Percentiles rank a stretch among this genome's conserved stretches.
Conservation (phyloP, 1,139 yeast species). For the Saccharomyces hybrid region DNA sequence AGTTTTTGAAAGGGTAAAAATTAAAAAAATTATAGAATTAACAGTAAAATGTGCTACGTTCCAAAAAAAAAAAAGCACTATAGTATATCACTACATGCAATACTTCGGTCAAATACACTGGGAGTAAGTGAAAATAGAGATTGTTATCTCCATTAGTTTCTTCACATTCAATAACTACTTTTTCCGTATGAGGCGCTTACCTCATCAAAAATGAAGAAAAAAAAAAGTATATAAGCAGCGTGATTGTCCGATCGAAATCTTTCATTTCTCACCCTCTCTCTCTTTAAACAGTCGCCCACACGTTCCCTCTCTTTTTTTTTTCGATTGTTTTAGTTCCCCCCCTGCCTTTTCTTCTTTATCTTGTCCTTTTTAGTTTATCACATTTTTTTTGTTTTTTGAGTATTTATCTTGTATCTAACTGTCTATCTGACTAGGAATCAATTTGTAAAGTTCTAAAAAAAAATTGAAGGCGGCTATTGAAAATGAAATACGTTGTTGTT, state of each 20-base stretch:
- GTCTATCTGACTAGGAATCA: neutral
- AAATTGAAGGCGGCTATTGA: neutral
- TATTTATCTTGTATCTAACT: neutral
- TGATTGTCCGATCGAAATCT: neutral
- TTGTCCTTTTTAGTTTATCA: neutral
- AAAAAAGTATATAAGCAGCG: neutral
- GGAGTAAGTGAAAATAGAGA: neutral
- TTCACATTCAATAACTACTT: neutral
- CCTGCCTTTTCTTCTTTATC: neutral
- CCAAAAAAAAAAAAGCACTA: neutral
- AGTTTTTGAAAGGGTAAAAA: neutral
- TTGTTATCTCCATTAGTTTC: neutral
- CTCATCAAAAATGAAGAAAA: neutral
- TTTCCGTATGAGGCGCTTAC: neutral
- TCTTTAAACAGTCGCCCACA: neutral
- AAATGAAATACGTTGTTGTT: slow-evolving; percentile 96
- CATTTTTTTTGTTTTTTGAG: neutral
- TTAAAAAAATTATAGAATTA: neutral
- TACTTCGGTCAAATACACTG: neutral
- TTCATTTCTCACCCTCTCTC: neutral
- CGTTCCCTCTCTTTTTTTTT: neutral
- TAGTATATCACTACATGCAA: neutral
- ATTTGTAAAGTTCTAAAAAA: neutral
- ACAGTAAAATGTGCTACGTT: neutral
- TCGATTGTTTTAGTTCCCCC: neutral